Evolutionary conservation across 2,329 filamentous ascomycete genomes (phyloP), one percentile per base, ranked within the genome.

Genomic region (Calonectria multiphialidica): DNA sequence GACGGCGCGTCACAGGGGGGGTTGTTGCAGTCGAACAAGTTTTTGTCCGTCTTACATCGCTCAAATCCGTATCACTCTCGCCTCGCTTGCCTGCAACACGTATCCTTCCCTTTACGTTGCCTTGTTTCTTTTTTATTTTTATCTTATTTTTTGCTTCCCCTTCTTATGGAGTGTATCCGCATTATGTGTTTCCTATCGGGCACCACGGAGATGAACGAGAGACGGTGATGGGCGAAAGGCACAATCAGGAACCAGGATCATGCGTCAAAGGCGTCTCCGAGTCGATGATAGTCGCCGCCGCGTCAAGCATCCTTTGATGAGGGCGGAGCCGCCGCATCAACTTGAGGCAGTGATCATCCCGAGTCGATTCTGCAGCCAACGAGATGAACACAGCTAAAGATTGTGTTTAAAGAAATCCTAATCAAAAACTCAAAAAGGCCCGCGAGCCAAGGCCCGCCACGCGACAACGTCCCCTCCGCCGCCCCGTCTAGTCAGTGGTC

Each of bases 331-430:
- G 35, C 35, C 25, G 53, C 33, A 40, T 59, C 53, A 42, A 59
- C 53, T 40, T 59, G 53, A 40, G 53, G 53, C 30, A 59, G 53
- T 59, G 53, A 59, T 59, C 53, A 59, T 40, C 53, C 53, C 53
- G 25, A 59, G 33, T 59, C 37, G 53, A 59, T 25, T 40, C 33
- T 40, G 18, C 9, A 59, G 53, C 33, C 53, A 42, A n/a, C 13
- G n/a, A 16, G 53, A 28, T 37, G 25, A 59, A 59, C 23, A n/a
- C 33, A 37, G 37, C 35, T 40, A 40, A 23, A 37, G 23, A 23
- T 12, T 40, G 33, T 10, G 18, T 7, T 10, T 40, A 59, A 59
- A 59, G 13, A 40, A 59, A 59, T 59, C 21, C 33, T 59, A 59
- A 59, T 40, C 5, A 40, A 23, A 59, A 59, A 59, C 53, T 25